Evolutionary conservation across 352 stramenopile species (phyloP).

Genomic region (Phytophthora palmivora): DNA sequence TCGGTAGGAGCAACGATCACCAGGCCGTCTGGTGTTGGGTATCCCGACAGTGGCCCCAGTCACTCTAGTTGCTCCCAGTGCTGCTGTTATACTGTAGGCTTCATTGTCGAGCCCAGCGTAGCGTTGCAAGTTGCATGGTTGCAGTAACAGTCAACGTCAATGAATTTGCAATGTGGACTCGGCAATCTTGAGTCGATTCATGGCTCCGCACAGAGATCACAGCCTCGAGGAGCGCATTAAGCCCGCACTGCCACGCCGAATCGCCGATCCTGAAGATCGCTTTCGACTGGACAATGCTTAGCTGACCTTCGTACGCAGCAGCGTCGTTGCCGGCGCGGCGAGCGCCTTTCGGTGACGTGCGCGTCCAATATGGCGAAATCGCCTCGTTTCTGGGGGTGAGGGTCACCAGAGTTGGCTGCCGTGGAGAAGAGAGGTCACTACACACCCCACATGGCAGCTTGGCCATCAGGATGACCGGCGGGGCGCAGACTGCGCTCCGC

Average conservation of each 20-base stretch:
- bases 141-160: slow-evolving; percentile 1
- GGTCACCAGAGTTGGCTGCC: slow-evolving; percentile 34
- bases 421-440: slow-evolving; percentile 35
- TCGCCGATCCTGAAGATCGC: slow-evolving; percentile 26
- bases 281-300: slow-evolving; percentile 35
- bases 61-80: background rate
- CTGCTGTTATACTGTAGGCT: background rate
- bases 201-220: background rate
- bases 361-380: slow-evolving; percentile 42
- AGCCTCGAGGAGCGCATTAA: background rate
- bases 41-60: slow-evolving; percentile 9
- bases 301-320: slow-evolving; percentile 24
- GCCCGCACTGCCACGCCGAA: background rate
- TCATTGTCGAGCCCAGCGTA: slow-evolving; percentile 10
- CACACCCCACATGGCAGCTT: slow-evolving; percentile 21
- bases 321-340: background rate
- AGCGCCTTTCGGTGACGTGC: slow-evolving; percentile 41
- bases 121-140: too few relatives aligned
- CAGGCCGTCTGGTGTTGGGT: background rate
- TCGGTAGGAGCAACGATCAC: background rate
- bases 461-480: slow-evolving; percentile 1
- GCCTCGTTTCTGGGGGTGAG: slow-evolving; percentile 34
- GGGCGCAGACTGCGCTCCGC: too few relatives aligned
- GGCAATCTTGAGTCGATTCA: background rate
- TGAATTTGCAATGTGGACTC: background rate